These are phyloP conservation scores for Pythium sp. DNA, from an alignment of 352 stramenopile genomes.

Conservation along the genomic window DNA sequence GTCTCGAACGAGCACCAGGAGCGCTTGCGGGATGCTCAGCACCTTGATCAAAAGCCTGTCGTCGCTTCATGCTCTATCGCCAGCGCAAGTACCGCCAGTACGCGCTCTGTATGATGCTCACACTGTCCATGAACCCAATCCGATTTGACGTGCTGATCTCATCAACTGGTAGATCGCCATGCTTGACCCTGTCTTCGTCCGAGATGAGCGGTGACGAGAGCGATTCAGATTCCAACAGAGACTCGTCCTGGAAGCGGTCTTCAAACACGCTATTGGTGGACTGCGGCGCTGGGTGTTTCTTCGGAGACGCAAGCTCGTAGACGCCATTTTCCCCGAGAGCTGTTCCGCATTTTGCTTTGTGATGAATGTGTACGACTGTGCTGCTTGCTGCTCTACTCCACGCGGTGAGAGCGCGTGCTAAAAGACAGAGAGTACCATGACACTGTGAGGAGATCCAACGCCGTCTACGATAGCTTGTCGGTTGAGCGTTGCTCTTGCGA, in stretches of 20 bases:
- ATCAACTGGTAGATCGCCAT: conserved; percentile 3
- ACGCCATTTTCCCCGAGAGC: conserved; percentile 10
- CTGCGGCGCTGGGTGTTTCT: conserved; percentile 13
- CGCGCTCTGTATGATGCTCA: conserved; percentile 37
- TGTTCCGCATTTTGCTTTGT: conserved; percentile 26
- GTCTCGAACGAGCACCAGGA: conserved; percentile 56
- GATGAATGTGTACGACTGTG: conserved; percentile 44
- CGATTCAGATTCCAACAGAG: conserved; percentile 18
- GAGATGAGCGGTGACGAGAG: conserved; percentile 64
- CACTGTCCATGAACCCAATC: conserved; percentile 37
- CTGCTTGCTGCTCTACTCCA: conserved; percentile 15
- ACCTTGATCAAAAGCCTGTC: conserved; percentile 44
- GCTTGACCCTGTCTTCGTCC: conserved; percentile 33
- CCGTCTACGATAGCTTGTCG: background rate
- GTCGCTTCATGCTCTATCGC: conserved; percentile 58
- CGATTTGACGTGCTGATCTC: background rate
- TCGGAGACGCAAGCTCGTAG: conserved; percentile 27
- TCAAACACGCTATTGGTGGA: conserved; percentile 56
- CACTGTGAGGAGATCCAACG: background rate
- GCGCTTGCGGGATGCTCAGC: conserved; percentile 45
- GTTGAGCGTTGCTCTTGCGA: background rate
- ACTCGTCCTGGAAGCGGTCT: conserved; percentile 59
- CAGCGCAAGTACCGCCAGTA: conserved; percentile 76
- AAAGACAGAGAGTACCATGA: conserved; percentile 64
- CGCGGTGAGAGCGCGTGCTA: conserved; percentile 63